Evolutionary conservation across 768 basidiomycete species (phyloP), one percentile per base, ranked within the genome.

Genomic region (Leccinellum albellum): DNA sequence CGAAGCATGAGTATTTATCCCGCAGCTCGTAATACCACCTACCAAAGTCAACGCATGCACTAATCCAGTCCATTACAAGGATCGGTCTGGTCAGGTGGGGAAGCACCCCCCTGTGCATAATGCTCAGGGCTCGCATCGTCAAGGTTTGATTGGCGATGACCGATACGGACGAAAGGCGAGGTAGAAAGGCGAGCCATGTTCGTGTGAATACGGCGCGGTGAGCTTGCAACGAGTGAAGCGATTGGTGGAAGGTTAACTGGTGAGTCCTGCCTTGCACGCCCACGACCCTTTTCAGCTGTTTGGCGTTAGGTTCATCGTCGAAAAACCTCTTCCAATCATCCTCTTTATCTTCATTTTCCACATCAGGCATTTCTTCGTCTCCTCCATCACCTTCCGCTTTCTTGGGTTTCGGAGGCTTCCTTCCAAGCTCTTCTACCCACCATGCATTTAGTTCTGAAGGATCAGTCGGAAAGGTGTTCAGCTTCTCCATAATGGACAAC

Each of bases 61-160:
- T 83, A 37, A 96, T 80, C 91, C 94, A 97, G 69, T 96, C 93
- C 88, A 94, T 93, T n/a, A 89, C 80, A 51, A 91, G 72, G 49
- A 90, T 77, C 0, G 89, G 85, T 37, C 89, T 73, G 0, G 89
- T 92, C 48, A 95, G 69, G 70, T 94, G 86, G 0, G 94, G 94
- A 69, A 96, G 73, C 13, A 95, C 87, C 6, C 87, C 84, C 13
- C 84, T 78, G 70, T 96, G 93, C 79, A 96, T 85, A 29, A 94
- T 78, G 63, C 86, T 86, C 59, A 96, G 73, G 15, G 80, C 83
- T 47, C 87, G 76, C 23, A 79, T 78, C 15, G 83, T 77, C 4
- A 85, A 65, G 1, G 66, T 67, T 51, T 75, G 78, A 21, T 63
- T 66, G 3, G 57, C 56, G 35, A 63, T 58, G 26, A 63, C 66